Percentiles rank a stretch among this genome's conserved stretches.
Evolutionary conservation across 2,329 filamentous ascomycete genomes (phyloP).

Genomic region (Diaporthe humulicola): DNA sequence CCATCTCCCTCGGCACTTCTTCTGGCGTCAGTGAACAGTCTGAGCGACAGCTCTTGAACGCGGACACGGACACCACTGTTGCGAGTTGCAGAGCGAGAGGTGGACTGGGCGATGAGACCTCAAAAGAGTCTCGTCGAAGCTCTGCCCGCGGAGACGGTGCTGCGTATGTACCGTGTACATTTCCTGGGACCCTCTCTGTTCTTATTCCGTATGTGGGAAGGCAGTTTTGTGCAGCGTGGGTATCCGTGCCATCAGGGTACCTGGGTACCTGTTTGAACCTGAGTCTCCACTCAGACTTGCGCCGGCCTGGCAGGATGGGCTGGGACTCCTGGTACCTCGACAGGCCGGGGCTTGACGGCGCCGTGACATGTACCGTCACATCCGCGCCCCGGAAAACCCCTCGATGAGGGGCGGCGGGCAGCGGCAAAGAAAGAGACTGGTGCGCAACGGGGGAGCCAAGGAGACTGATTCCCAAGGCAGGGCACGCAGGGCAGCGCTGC

Average conservation of each 20-base stretch:
- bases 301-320: not conserved
- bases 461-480: not conserved
- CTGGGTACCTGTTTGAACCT: not conserved
- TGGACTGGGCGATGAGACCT: not conserved
- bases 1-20: not conserved
- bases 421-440: constrained; percentile 9
- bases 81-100: not conserved
- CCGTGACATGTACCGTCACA: constrained; percentile 27
- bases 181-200: not conserved
- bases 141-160: not conserved
- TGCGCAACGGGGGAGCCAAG: not conserved
- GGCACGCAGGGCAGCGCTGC: not conserved
- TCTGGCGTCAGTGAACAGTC: not conserved
- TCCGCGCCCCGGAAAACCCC: constrained; percentile 27
- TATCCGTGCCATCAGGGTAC: constrained; percentile 8
- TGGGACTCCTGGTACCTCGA: constrained; percentile 5
- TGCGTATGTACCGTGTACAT: not conserved
- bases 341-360: constrained; percentile 6
- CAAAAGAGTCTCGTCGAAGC: no score
- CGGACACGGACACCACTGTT: not conserved
- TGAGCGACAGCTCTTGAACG: not conserved
- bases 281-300: not conserved
- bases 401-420: constrained; percentile 28
- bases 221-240: not conserved
- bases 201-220: not conserved